Percentiles rank a stretch among this genome's conserved stretches.
Conservation (phyloP, 2,329 filamentous ascomycete species). For the Penicillium sumatraense region DNA sequence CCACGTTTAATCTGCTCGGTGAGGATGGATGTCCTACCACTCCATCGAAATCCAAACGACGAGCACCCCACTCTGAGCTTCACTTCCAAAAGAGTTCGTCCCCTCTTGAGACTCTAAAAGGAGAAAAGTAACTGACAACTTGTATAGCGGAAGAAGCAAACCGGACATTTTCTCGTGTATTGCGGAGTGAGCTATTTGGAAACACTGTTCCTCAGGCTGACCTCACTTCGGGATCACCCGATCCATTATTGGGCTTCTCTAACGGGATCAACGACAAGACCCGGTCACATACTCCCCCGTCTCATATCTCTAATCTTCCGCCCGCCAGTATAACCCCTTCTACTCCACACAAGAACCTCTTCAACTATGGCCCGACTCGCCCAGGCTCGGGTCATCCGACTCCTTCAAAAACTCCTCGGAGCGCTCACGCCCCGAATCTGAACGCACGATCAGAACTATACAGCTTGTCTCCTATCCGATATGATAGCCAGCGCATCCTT, state of each 20-base stretch:
- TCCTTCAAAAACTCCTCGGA: constrained; percentile 86
- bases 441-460: constrained; percentile 93
- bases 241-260: constrained; percentile 52
- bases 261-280: constrained; percentile 66
- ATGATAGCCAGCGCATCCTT: constrained; percentile 90
- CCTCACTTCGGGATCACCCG: constrained; percentile 65
- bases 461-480: constrained; percentile 90
- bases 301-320: constrained; percentile 68
- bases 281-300: constrained; percentile 80
- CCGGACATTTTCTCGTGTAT: constrained; percentile 82
- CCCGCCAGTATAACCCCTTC: constrained; percentile 80
- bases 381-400: constrained; percentile 82
- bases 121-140: constrained; percentile 17
- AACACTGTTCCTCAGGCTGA: constrained; percentile 82
- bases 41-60: constrained; percentile 81
- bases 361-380: constrained; percentile 81
- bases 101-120: constrained; percentile 9
- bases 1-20: constrained; percentile 88
- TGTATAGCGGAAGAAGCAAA: constrained; percentile 85
- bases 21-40: constrained; percentile 93
- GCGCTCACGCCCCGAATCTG: constrained; percentile 82
- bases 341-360: constrained; percentile 96
- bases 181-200: constrained; percentile 92
- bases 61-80: constrained; percentile 84
- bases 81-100: constrained; percentile 88